phyloP scores from a whole-genome alignment of 2,329 filamentous ascomycete species.

The Penicillium concentricum region DNA sequence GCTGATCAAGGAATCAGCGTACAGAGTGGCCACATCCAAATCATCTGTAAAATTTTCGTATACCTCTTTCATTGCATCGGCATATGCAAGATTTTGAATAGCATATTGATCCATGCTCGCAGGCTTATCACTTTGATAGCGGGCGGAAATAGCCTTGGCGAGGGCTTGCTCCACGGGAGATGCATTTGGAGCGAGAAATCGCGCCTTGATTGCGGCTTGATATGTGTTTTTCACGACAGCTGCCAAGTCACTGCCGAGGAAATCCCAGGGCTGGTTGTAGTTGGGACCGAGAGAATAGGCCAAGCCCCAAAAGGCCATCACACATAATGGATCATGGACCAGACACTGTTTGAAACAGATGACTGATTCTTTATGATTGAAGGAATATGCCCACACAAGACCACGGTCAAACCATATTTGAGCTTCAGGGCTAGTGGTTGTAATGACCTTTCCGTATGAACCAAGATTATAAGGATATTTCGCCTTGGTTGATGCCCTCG shows the following conservation, averaged over 20 bases:
- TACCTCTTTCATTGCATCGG: constrained; percentile 58
- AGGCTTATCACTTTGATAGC: constrained; percentile 58
- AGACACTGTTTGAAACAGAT: constrained; percentile 40
- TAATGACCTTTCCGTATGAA: constrained; percentile 36
- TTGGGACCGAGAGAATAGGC: constrained; percentile 72
- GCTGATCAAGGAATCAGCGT: constrained; percentile 66
- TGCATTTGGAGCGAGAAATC: constrained; percentile 34
- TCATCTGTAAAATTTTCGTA: constrained; percentile 56
- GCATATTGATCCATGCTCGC: constrained; percentile 48
- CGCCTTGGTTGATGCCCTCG: background rate
- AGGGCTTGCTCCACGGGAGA: constrained; percentile 61
- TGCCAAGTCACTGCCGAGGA: constrained; percentile 64
- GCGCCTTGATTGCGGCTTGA: constrained; percentile 47
- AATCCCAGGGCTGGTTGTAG: constrained; percentile 75
- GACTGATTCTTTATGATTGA: constrained; percentile 43
- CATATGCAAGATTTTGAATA: constrained; percentile 60
- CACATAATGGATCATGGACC: constrained; percentile 33
- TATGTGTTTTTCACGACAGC: constrained; percentile 50
- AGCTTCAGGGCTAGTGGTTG: constrained; percentile 30
- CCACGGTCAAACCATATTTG: constrained; percentile 43
- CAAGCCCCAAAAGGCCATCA: constrained; percentile 44
- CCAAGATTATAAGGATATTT: constrained; percentile 21
- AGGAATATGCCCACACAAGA: constrained; percentile 40
- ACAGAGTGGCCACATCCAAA: constrained; percentile 63
- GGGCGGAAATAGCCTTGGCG: constrained; percentile 59